Evolutionary conservation across 1,284 basidiomycete species (phyloP).

Genomic region (Trametes hirsuta): DNA sequence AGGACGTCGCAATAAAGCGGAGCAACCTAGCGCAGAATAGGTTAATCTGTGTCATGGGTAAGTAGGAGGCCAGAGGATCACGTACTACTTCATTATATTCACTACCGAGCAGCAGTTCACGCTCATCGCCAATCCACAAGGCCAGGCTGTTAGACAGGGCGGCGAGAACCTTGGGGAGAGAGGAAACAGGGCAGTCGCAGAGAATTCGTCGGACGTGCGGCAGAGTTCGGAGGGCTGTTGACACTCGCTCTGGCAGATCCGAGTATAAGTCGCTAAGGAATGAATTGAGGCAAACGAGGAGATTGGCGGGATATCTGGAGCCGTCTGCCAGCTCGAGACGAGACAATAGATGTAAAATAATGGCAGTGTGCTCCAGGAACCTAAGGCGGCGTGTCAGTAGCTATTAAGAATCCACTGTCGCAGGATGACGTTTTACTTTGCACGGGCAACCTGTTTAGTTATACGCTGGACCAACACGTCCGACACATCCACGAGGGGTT

Average conservation of each 20-base stretch:
- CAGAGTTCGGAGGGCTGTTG: conserved; percentile 25
- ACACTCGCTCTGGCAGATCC: conserved; percentile 31
- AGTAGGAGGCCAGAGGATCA: conserved; percentile 5
- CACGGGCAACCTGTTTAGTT: neutral
- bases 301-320: neutral
- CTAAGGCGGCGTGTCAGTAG: neutral
- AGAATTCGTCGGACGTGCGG: conserved; percentile 39
- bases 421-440: neutral
- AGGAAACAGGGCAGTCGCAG: conserved; percentile 23
- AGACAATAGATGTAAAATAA: conserved; percentile 6
- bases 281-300: conserved; percentile 28
- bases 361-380: neutral
- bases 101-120: conserved; percentile 40
- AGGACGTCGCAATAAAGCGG: conserved; percentile 50
- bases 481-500: conserved; percentile 1
- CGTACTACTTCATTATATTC: conserved; percentile 54
- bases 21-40: conserved; percentile 40
- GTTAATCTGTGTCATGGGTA: neutral
- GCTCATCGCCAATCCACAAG: conserved; percentile 56
- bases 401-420: too few relatives aligned
- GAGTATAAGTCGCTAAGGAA: conserved; percentile 42
- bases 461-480: conserved; percentile 10
- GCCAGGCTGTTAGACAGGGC: conserved; percentile 44
- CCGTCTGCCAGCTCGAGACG: conserved; percentile 1
- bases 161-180: conserved; percentile 39